Evolutionary conservation across 1,139 yeast genomes (phyloP).

Genomic region (Candida albicans): DNA sequence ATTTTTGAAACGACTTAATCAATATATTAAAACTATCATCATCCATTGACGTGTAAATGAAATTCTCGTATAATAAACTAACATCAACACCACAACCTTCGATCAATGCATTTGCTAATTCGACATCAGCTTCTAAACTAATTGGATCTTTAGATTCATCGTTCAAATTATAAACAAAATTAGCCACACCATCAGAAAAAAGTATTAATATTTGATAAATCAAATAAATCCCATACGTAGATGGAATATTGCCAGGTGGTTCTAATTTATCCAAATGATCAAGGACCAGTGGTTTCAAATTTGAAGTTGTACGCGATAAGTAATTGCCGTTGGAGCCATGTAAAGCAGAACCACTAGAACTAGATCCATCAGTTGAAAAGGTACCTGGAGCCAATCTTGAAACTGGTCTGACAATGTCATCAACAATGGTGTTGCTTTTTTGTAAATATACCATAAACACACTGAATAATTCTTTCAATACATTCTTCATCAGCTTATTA

Average conservation of each 20-base stretch:
- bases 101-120: slow-evolving; percentile 41
- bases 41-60: slow-evolving; percentile 66
- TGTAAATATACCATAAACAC: slow-evolving; percentile 37
- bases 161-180: slow-evolving; percentile 48
- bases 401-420: slow-evolving; percentile 33
- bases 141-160: slow-evolving; percentile 21
- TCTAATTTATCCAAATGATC: slow-evolving; percentile 79
- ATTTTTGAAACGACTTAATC: slow-evolving; percentile 73
- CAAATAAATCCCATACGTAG: slow-evolving; percentile 61
- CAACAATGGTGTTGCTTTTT: slow-evolving; percentile 35
- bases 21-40: slow-evolving; percentile 60
- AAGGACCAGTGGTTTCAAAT: slow-evolving; percentile 55
- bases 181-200: slow-evolving; percentile 70
- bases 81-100: slow-evolving; percentile 48
- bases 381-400: slow-evolving; percentile 9
- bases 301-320: slow-evolving; percentile 28
- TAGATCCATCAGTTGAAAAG: slow-evolving; percentile 4
- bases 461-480: slow-evolving; percentile 57
- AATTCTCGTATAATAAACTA: slow-evolving; percentile 47
- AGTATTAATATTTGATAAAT: slow-evolving; percentile 54
- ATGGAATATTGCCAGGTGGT: slow-evolving; percentile 61
- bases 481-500: slow-evolving; percentile 55
- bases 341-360: too few species aligned
- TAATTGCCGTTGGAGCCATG: slow-evolving; percentile 6
- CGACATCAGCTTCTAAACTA: slow-evolving; percentile 36